These are phyloP conservation scores for Ambrosiella xylebori DNA, from an alignment of 2,329 filamentous ascomycete genomes.

Conservation along the genomic window DNA sequence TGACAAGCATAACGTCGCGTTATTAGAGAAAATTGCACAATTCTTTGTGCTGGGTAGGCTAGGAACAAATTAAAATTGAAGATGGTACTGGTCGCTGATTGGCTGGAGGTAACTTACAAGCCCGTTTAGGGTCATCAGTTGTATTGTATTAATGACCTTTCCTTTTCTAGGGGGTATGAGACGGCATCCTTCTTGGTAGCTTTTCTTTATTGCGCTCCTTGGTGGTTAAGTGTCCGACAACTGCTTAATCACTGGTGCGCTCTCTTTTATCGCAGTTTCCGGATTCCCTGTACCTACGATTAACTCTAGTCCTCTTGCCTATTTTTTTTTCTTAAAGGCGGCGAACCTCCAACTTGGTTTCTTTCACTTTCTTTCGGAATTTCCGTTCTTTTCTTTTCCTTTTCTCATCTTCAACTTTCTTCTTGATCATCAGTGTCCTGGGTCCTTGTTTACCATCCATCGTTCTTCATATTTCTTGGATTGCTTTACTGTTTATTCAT, in stretches of 20 bases:
- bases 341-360: not conserved
- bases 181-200: not conserved
- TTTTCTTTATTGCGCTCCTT: not conserved
- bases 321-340: not conserved
- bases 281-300: not conserved
- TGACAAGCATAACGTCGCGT: no score
- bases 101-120: not conserved
- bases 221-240: not conserved
- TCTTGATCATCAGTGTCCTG: conserved; percentile 1
- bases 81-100: not conserved
- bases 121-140: not conserved
- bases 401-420: not conserved
- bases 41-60: not conserved
- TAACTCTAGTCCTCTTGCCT: not conserved
- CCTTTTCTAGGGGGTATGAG: not conserved
- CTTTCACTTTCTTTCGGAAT: not conserved
- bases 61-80: not conserved
- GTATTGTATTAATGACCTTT: not conserved
- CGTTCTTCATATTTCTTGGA: conserved; percentile 10
- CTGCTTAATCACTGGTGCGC: conserved; percentile 3
- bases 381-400: not conserved
- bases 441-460: conserved; percentile 7
- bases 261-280: conserved; percentile 4
- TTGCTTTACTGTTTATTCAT: conserved; percentile 15
- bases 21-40: not conserved